Evolutionary conservation across 208 protist species (phyloP).

Genomic region (Wallacemonas sp.): DNA sequence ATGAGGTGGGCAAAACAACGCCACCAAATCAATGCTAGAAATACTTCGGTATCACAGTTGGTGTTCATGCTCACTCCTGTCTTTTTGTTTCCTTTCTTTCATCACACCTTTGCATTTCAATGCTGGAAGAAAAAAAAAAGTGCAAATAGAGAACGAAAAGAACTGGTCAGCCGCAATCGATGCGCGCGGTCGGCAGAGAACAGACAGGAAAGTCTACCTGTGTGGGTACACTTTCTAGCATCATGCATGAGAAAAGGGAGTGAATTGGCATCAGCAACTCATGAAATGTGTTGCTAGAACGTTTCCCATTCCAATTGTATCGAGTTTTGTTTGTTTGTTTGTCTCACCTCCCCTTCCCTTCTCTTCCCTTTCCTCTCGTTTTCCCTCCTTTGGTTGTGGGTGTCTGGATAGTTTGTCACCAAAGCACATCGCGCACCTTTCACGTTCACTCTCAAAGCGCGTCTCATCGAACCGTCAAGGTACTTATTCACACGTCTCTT

Average conservation of each 20-base stretch:
- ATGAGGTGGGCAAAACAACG: not conserved
- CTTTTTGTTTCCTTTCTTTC: not conserved
- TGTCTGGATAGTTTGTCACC: too few species aligned
- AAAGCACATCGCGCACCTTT: too few species aligned
- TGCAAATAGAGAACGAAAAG: not conserved
- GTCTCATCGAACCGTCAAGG: too few species aligned
- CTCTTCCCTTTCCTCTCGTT: not conserved
- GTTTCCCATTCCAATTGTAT: not conserved
- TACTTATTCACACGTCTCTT: too few species aligned
- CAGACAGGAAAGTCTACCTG: too few species aligned
- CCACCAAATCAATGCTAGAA: not conserved
- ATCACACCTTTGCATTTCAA: not conserved
- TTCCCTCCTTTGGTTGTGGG: too few species aligned
- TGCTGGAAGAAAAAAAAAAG: not conserved
- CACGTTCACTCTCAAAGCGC: too few species aligned
- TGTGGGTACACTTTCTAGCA: too few species aligned
- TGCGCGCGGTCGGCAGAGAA: too few species aligned
- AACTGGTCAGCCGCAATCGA: not conserved
- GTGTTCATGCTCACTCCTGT: not conserved
- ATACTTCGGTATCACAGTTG: not conserved
- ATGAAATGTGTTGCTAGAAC: too few species aligned
- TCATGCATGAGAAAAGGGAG: too few species aligned
- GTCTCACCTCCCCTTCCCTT: not conserved
- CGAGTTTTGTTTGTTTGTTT: not conserved
- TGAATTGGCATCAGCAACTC: too few species aligned